A percentile compares a stretch with the other conserved stretches of the same genome.
These are phyloP conservation scores for Keqinozyma sinolaborantium DNA, from an alignment of 1,139 yeast genomes.

Conservation along the genomic window DNA sequence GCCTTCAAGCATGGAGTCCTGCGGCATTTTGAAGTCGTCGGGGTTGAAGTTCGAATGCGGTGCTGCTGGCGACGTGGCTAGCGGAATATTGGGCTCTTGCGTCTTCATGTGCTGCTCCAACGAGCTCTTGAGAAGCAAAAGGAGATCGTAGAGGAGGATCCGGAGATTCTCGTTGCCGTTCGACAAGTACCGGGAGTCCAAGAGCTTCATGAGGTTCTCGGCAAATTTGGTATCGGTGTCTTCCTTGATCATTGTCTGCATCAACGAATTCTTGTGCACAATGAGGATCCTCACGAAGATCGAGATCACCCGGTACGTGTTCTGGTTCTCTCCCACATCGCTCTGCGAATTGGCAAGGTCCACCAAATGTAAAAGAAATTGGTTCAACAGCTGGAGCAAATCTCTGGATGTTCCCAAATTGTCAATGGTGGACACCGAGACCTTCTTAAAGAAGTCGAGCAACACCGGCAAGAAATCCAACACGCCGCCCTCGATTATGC, in stretches of 20 bases:
- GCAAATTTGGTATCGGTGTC: constrained; percentile 38
- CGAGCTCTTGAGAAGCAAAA: constrained; percentile 39
- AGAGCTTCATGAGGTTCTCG: constrained; percentile 42
- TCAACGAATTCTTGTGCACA: constrained; percentile 49
- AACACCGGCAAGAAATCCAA: constrained; percentile 24
- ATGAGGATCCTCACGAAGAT: constrained; percentile 56
- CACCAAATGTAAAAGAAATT: constrained; percentile 1
- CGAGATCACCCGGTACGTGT: constrained; percentile 15
- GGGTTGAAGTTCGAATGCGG: background rate
- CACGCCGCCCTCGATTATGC: constrained; percentile 6
- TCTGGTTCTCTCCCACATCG: background rate
- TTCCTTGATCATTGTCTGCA: constrained; percentile 25
- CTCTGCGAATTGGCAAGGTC: background rate
- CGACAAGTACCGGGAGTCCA: constrained; percentile 38
- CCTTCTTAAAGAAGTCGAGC: constrained; percentile 38
- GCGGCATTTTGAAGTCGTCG: constrained; percentile 1
- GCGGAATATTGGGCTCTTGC: constrained; percentile 1
- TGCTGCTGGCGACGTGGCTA: background rate
- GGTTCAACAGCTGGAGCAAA: constrained; percentile 3
- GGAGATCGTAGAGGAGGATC: constrained; percentile 59
- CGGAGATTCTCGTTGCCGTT: constrained; percentile 47
- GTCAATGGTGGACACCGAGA: constrained; percentile 25
- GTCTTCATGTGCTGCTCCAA: constrained; percentile 2
- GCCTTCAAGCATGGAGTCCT: background rate
- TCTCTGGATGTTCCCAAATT: constrained; percentile 17